Evolutionary conservation across 257 asterid genomes (phyloP), one percentile per base, ranked within the genome.

Genomic region (Solanum sparsipilum): DNA sequence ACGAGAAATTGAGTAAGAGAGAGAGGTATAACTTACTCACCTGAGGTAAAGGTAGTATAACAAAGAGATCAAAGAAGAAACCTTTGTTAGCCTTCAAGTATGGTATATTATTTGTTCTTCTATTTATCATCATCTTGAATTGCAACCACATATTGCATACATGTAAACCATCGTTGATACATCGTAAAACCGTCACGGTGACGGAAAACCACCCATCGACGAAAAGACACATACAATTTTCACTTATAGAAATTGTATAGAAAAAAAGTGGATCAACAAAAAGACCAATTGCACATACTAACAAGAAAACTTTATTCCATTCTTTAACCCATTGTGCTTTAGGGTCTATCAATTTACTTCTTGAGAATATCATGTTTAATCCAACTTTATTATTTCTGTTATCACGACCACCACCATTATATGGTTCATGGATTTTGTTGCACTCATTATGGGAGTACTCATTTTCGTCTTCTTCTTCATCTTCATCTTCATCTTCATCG

Each of bases 41-140:
- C 89, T 88, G 89, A 21, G 87, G 87, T 27, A 88, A 31, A 29
- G 89, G 89, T 13, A 88, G 84, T 38, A 88, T 83, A 11, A 88
- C 87, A 72, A 88, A 84, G 78, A 83, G 21, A 25, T 88, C 87
- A 67, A 87, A 81, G 0, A 81, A 27, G 52, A 67, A 60, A 63
- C 89, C 89, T 27, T 79, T 41, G 13, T 75, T 67, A 13, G 58
- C 48, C 74, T 60, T 63, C 56, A 88, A 39, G 38, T 82, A 68
- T 7, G 73, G 32, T 13, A 25, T 23, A 12, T 23, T 23, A 12
- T 23, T 79, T 79, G 38, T 46, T 29, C 39, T 16, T 38, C 84
- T 35, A 35, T 7, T 18, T 25, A 35, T 41, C 25, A 38, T 13
- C 25, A 60, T 73, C 72, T 46, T 73, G 74, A 48, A 88, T 56